Conservation (phyloP, 2,329 filamentous ascomycete species). For the Decorospora gaudefroyi region DNA sequence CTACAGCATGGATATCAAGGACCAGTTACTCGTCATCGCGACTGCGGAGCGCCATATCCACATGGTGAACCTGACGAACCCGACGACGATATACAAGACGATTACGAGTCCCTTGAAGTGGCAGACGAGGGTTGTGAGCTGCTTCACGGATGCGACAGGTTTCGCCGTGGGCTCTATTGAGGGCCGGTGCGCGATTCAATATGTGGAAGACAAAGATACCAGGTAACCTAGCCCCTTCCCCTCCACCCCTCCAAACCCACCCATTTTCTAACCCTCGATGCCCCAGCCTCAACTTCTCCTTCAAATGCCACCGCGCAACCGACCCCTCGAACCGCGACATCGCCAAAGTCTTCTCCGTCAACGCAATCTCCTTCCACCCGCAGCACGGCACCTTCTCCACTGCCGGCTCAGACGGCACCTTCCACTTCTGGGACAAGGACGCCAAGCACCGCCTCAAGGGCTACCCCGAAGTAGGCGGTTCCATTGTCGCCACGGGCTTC, state of each 20-base stretch:
- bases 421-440: constrained; percentile 87
- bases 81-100: constrained; percentile 91
- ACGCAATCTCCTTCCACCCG: constrained; percentile 97
- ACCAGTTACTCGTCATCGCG: constrained; percentile 85
- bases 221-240: constrained; percentile 48
- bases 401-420: constrained; percentile 91
- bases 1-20: constrained; percentile 89
- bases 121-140: constrained; percentile 94
- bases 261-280: constrained; percentile 19
- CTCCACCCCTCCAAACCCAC: background rate
- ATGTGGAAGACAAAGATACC: constrained; percentile 93
- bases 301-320: constrained; percentile 95
- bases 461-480: constrained; percentile 66
- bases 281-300: constrained; percentile 82
- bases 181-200: constrained; percentile 95
- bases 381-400: constrained; percentile 98
- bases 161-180: constrained; percentile 97
- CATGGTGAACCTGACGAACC: constrained; percentile 86
- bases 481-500: constrained; percentile 90
- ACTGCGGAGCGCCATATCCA: constrained; percentile 97
- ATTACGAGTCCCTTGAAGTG: constrained; percentile 95
- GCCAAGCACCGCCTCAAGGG: constrained; percentile 64
- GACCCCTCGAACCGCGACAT: constrained; percentile 65
- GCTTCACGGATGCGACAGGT: constrained; percentile 87
- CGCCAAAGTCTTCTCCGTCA: constrained; percentile 91